These are phyloP conservation scores for Osmozyma mogii DNA, from an alignment of 805 yeast species.

Conservation along the genomic window DNA sequence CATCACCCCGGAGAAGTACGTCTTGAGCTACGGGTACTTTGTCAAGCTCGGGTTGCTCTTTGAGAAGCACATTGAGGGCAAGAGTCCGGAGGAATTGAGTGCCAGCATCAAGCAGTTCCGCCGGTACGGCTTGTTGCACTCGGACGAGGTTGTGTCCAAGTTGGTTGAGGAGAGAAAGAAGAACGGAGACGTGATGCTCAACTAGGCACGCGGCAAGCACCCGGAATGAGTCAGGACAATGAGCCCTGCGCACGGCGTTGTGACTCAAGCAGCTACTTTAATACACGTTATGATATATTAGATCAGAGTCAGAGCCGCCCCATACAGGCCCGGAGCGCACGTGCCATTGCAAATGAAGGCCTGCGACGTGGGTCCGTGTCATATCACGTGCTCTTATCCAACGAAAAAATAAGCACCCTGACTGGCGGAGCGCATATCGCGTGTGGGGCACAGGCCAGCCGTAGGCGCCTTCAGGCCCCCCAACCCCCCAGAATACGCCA, in stretches of 20 bases:
- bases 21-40: conserved; percentile 49
- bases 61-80: conserved; percentile 29
- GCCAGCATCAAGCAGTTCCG: conserved; percentile 54
- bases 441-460: neutral
- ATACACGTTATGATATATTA: neutral
- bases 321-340: conserved; percentile 5
- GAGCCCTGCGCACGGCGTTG: neutral
- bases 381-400: neutral
- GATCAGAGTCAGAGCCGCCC: neutral
- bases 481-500: neutral
- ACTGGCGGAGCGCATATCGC: neutral
- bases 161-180: conserved; percentile 34
- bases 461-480: neutral
- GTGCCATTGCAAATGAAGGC: conserved; percentile 7
- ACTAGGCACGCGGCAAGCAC: neutral
- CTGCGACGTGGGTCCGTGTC: neutral
- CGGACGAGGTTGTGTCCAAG: conserved; percentile 32
- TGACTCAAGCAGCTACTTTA: neutral
- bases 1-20: conserved; percentile 36
- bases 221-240: neutral
- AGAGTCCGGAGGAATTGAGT: conserved; percentile 33
- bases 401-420: conserved; percentile 2
- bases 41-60: conserved; percentile 42
- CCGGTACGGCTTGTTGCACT: conserved; percentile 53
- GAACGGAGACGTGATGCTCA: conserved; percentile 15